Evolutionary conservation across 2,329 filamentous ascomycete genomes (phyloP).

Genomic region (Trichoderma asperellum): DNA sequence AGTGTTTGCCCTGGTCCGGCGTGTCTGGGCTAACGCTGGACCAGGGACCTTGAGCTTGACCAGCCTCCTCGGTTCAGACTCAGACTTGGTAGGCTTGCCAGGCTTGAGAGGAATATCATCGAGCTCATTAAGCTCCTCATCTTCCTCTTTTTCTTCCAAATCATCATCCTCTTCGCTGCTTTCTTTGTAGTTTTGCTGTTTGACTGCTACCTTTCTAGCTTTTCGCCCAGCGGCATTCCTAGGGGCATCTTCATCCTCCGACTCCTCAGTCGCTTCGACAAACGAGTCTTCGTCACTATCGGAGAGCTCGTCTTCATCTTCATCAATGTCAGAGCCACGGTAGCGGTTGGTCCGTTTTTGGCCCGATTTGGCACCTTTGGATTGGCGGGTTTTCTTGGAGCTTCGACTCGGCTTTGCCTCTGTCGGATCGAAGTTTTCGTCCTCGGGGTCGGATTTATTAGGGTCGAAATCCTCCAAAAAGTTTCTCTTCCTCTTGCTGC

Average conservation of each 20-base stretch:
- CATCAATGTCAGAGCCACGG: conserved; percentile 64
- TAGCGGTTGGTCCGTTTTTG: conserved; percentile 52
- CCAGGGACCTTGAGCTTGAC: conserved; percentile 52
- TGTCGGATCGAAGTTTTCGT: conserved; percentile 66
- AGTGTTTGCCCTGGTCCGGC: conserved; percentile 59
- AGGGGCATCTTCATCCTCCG: conserved; percentile 47
- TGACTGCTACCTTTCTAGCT: conserved; percentile 53
- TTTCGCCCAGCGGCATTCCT: conserved; percentile 54
- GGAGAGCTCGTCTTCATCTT: conserved; percentile 60
- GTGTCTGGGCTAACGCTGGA: conserved; percentile 38
- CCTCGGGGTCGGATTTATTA: conserved; percentile 67
- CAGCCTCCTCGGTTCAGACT: conserved; percentile 43
- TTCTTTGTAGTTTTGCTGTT: conserved; percentile 53
- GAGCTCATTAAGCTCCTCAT: conserved; percentile 32
- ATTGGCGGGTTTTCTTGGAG: conserved; percentile 49
- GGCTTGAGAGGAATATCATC: conserved; percentile 37
- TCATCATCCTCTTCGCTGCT: conserved; percentile 47
- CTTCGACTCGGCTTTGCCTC: conserved; percentile 50
- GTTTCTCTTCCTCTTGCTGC: conserved; percentile 60
- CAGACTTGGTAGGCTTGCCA: conserved; percentile 33
- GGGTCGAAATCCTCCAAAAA: conserved; percentile 63
- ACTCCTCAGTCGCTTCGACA: conserved; percentile 48
- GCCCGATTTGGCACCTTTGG: conserved; percentile 41
- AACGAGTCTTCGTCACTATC: conserved; percentile 59
- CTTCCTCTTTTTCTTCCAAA: conserved; percentile 36